phyloP scores from a whole-genome alignment of 306 rosid genomes.

The Glycine latifolia region DNA sequence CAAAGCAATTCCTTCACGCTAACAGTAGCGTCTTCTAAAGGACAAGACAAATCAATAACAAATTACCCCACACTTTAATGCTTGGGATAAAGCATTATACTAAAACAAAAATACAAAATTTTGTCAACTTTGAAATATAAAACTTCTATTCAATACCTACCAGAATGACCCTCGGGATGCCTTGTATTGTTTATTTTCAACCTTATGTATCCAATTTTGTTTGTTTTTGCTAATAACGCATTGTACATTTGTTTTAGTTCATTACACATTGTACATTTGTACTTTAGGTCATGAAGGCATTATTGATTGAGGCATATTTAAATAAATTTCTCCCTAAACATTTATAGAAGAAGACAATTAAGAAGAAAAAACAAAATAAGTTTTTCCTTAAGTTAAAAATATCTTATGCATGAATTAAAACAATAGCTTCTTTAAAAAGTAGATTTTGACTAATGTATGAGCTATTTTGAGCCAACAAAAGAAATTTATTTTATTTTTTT shows the following conservation, averaged over 20 bases:
- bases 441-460: too few species aligned
- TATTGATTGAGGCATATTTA: background rate
- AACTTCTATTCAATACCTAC: conserved; percentile 43
- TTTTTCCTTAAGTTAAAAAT: too few species aligned
- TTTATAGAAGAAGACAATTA: too few species aligned
- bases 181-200: conserved; percentile 41
- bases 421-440: too few species aligned
- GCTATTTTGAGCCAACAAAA: too few species aligned
- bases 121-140: conserved; percentile 27
- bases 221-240: background rate
- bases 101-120: conserved; percentile 5
- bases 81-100: conserved; percentile 2
- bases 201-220: background rate
- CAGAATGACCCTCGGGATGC: conserved; percentile 23
- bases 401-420: too few species aligned
- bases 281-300: background rate
- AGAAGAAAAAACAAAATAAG: too few species aligned
- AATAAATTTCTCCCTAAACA: too few species aligned
- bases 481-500: too few species aligned
- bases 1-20: conserved; percentile 46
- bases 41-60: conserved; percentile 33
- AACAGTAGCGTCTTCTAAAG: conserved; percentile 41
- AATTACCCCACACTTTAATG: background rate
- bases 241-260: background rate
- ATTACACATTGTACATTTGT: too few species aligned